Percentiles rank a stretch among this genome's conserved stretches.
Evolutionary conservation across 139 green algal species (phyloP).

Genomic region (Diplosphaera chodatii): DNA sequence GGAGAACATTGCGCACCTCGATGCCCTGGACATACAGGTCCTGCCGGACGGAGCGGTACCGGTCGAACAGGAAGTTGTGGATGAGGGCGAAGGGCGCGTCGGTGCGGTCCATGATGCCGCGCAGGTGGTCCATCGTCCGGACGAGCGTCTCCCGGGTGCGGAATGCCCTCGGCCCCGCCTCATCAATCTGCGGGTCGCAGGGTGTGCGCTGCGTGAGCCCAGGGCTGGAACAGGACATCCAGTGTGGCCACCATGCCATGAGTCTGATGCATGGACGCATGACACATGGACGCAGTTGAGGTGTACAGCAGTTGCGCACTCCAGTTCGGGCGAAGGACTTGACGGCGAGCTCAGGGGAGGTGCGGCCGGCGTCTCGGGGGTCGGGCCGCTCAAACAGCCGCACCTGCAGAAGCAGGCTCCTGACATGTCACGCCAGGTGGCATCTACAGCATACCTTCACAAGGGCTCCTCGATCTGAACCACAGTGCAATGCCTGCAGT

Average conservation of each 20-base stretch:
- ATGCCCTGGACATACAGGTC: constrained; percentile 72
- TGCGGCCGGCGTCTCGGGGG: constrained; percentile 26
- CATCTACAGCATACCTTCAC: no score
- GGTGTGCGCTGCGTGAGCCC: background rate
- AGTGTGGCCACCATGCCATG: no score
- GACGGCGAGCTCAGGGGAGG: constrained; percentile 45
- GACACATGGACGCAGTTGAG: background rate
- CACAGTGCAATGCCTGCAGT: no score
- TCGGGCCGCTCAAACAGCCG: constrained; percentile 60
- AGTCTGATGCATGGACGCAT: no score
- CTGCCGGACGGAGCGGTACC: constrained; percentile 68
- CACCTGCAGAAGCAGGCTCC: no score
- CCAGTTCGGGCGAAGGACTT: constrained; percentile 65
- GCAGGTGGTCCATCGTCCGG: constrained; percentile 68
- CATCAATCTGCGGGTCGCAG: constrained; percentile 34
- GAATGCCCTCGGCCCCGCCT: constrained; percentile 47
- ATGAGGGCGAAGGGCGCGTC: constrained; percentile 32
- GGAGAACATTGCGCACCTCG: constrained; percentile 15
- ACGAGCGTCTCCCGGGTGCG: constrained; percentile 57
- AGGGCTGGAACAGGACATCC: no score
- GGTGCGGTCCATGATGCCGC: constrained; percentile 47
- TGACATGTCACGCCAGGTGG: no score
- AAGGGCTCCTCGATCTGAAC: no score
- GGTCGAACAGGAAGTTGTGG: constrained; percentile 86
- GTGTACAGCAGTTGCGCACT: constrained; percentile 3